A percentile compares a stretch with the other conserved stretches of the same genome.
Conservation (phyloP, 2,329 filamentous ascomycete genomes). For the Lecanoromycetidae sp. region DNA sequence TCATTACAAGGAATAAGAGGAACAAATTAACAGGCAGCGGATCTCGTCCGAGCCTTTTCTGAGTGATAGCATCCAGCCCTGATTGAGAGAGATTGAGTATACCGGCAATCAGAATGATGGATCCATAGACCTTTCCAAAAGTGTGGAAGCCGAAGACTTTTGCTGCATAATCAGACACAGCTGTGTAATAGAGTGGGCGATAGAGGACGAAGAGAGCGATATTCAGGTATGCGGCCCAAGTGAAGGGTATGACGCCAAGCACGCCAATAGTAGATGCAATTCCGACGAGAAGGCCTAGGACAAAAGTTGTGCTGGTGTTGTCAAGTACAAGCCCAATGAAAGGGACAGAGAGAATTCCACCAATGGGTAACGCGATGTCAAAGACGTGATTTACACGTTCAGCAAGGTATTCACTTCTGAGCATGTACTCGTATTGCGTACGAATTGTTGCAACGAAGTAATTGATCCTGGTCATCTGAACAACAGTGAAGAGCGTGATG, state of each 20-base stretch:
- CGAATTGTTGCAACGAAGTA: constrained; percentile 84
- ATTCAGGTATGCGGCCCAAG: constrained; percentile 59
- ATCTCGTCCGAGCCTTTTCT: constrained; percentile 57
- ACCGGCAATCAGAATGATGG: constrained; percentile 76
- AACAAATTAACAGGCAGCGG: constrained; percentile 67
- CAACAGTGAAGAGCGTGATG: constrained; percentile 66
- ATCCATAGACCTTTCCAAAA: constrained; percentile 86
- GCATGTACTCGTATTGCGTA: constrained; percentile 66
- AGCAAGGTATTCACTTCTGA: constrained; percentile 50
- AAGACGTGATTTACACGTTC: constrained; percentile 70
- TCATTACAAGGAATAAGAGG: constrained; percentile 48
- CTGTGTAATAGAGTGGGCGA: constrained; percentile 80
- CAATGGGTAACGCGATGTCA: constrained; percentile 70
- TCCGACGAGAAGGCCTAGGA: constrained; percentile 57
- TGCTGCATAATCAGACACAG: constrained; percentile 71
- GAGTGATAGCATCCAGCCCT: constrained; percentile 65
- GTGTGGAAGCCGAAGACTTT: constrained; percentile 89
- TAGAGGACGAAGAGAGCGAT: constrained; percentile 72
- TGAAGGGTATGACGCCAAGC: constrained; percentile 59
- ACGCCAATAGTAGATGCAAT: constrained; percentile 64
- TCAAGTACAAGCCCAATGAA: constrained; percentile 77
- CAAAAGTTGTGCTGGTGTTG: constrained; percentile 57
- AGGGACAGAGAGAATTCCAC: constrained; percentile 72
- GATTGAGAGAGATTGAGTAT: constrained; percentile 75
- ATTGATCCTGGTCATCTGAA: constrained; percentile 74